Evolutionary conservation across 2,329 filamentous ascomycete genomes (phyloP).

Genomic region (Xylariaceae sp.): DNA sequence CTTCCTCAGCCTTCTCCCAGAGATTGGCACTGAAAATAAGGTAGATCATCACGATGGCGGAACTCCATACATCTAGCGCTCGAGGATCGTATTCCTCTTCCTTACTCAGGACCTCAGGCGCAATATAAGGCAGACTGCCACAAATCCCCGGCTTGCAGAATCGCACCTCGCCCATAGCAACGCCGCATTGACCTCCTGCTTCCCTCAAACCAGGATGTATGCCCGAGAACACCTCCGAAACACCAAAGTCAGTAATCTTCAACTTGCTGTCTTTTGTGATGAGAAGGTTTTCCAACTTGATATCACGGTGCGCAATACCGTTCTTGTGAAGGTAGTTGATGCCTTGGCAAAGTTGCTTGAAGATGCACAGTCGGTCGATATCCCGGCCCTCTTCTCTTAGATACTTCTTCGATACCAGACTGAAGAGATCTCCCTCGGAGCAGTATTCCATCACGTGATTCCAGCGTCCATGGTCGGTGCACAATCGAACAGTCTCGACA

Average conservation of each 20-base stretch:
- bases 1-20: slow-evolving; percentile 71
- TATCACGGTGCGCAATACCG: slow-evolving; percentile 88
- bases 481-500: slow-evolving; percentile 79
- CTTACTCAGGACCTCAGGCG: slow-evolving; percentile 81
- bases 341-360: slow-evolving; percentile 87
- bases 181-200: slow-evolving; percentile 75
- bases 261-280: slow-evolving; percentile 80
- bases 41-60: slow-evolving; percentile 81
- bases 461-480: slow-evolving; percentile 77
- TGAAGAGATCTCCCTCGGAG: slow-evolving; percentile 79
- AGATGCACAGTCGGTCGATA: slow-evolving; percentile 79
- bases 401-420: slow-evolving; percentile 74
- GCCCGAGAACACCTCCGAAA: slow-evolving; percentile 84
- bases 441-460: slow-evolving; percentile 96
- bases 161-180: slow-evolving; percentile 73
- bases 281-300: slow-evolving; percentile 88
- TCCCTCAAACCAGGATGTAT: slow-evolving; percentile 80
- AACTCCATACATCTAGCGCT: slow-evolving; percentile 84
- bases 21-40: slow-evolving; percentile 75
- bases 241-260: slow-evolving; percentile 92
- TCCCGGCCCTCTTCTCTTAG: slow-evolving; percentile 69
- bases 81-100: slow-evolving; percentile 73
- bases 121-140: slow-evolving; percentile 85
- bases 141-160: slow-evolving; percentile 81
- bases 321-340: slow-evolving; percentile 82